A percentile compares a stretch with the other conserved stretches of the same genome.
These are phyloP conservation scores for Albatrellus ellisii DNA, from an alignment of 768 basidiomycete genomes.

Conservation along the genomic window DNA sequence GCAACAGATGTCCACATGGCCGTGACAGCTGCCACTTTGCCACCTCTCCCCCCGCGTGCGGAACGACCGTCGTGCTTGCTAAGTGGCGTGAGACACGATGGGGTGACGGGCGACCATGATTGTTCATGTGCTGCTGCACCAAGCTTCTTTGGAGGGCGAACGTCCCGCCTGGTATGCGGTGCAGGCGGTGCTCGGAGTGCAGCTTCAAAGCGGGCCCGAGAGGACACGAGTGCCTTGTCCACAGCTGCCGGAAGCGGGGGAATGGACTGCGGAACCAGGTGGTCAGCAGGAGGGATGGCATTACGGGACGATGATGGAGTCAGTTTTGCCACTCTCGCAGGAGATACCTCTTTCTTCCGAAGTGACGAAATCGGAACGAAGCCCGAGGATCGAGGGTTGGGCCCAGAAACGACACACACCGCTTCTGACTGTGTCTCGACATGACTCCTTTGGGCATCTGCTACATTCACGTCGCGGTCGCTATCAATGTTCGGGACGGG, in stretches of 20 bases:
- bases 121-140: background rate
- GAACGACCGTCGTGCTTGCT: slow-evolving; percentile 63
- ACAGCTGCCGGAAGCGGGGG: background rate
- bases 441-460: background rate
- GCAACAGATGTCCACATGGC: slow-evolving; percentile 47
- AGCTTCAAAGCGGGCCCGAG: slow-evolving; percentile 3
- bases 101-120: too few species aligned
- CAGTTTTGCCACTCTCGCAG: background rate
- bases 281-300: background rate
- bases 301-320: background rate
- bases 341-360: slow-evolving; percentile 17
- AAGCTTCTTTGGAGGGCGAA: background rate
- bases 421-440: slow-evolving; percentile 12
- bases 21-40: slow-evolving; percentile 58
- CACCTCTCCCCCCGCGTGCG: slow-evolving; percentile 66
- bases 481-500: background rate
- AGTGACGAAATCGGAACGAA: slow-evolving; percentile 55
- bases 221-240: background rate
- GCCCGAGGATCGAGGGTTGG: slow-evolving; percentile 67
- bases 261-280: background rate
- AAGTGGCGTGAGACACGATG: too few species aligned
- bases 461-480: background rate
- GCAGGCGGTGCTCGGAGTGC: background rate
- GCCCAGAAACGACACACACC: slow-evolving; percentile 18
- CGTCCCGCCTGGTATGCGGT: background rate